A percentile compares a stretch with the other conserved stretches of the same genome.
phyloP scores from a whole-genome alignment of 2,329 filamentous ascomycete species.

The Paraphaeosphaeria sporulosa region DNA sequence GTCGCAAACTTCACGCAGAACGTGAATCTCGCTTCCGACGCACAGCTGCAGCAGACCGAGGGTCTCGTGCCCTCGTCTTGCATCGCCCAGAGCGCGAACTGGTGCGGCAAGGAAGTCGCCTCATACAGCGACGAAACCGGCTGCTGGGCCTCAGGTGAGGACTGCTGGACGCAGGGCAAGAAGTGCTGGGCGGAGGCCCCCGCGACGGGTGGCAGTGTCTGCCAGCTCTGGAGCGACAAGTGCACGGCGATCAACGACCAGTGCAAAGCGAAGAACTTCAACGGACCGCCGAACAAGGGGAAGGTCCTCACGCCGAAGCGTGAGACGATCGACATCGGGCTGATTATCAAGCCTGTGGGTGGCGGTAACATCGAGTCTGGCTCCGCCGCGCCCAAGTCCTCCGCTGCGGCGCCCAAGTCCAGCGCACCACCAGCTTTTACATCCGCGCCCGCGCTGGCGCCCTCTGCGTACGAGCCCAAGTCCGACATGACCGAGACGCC shows the following conservation, averaged over 20 bases:
- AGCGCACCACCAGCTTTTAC: background rate
- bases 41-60: slow-evolving; percentile 42
- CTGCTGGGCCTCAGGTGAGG: slow-evolving; percentile 63
- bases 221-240: slow-evolving; percentile 68
- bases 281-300: slow-evolving; percentile 54
- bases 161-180: slow-evolving; percentile 64
- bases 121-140: slow-evolving; percentile 62
- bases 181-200: slow-evolving; percentile 67
- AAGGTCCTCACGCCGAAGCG: slow-evolving; percentile 47
- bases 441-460: background rate
- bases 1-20: slow-evolving; percentile 56
- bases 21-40: slow-evolving; percentile 21
- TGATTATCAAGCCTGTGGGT: slow-evolving; percentile 28
- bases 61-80: slow-evolving; percentile 12
- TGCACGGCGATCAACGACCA: slow-evolving; percentile 58
- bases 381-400: slow-evolving; percentile 25
- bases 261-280: slow-evolving; percentile 52
- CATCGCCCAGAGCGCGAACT: slow-evolving; percentile 71
- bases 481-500: background rate
- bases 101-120: slow-evolving; percentile 70
- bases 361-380: slow-evolving; percentile 21
- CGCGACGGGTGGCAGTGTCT: slow-evolving; percentile 67
- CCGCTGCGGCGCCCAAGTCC: slow-evolving; percentile 7
- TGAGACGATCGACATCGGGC: slow-evolving; percentile 40
- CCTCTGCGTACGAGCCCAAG: background rate